Base-by-base conservation (phyloP, 192 early-diverging fungal genomes). In the Mortierella antarctica region DNA sequence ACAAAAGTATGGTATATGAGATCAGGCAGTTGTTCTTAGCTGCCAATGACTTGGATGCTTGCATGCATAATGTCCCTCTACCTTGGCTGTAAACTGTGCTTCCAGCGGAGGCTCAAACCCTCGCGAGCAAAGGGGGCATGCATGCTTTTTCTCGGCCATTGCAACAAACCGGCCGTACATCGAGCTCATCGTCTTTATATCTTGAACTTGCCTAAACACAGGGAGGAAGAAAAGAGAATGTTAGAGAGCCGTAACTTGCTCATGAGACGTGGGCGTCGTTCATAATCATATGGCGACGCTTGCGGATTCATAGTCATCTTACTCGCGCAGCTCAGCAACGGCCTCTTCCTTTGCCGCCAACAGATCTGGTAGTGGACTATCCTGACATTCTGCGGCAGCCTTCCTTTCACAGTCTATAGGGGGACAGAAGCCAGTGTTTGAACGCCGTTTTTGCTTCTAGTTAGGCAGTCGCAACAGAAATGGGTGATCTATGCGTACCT, bases 91-190 rank as follows among this genome's bases (percentile, higher is more conserved):
- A 14, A 75, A 88, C 74, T 52, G 57, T 17, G 83, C 54, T 53
- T 91, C 94, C 9, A 82, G 63, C 13, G 87, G 77, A 47, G 64
- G 67, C n/a, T 78, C 80, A 83, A 96, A 98, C 0, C 82, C 83
- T n/a, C 95, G 90, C 15, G 81, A 81, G 76, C 97, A 98, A 7
- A 98, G 85, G 11, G 96, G 94, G 62, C 97, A 98, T 31, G 86
- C 77, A 45, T 92, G 88, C 48, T 83, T 85, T 14, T 78, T 82
- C 59, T 95, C 74, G n/a, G 89, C 86, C 68, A 91, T 87, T 14
- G 74, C 67, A n/a, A 93, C 75, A 56, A 91, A 96, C 5, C 90
- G 85, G 18, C 48, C 68, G 69, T 95, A 96, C 83, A 95, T 86
- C 4, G 83, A 72, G 15, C 70, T 63, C 70, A 80, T 79, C 8